Evolutionary conservation across 1,139 yeast genomes (phyloP).

Genomic region (Taphrina communis): DNA sequence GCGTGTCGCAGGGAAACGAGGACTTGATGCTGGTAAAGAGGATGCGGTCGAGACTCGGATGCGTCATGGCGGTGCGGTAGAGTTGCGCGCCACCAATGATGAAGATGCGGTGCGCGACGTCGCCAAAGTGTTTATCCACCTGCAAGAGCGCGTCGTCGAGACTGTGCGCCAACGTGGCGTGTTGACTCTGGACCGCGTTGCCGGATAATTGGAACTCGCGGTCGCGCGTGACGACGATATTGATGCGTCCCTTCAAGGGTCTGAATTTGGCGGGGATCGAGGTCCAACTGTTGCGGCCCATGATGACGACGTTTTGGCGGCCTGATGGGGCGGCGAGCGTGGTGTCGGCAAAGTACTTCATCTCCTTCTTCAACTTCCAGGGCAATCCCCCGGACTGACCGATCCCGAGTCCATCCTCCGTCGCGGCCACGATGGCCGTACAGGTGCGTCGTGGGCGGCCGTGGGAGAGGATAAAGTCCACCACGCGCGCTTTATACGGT

Average conservation of each 20-base stretch:
- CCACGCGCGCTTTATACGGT: slow-evolving; percentile 24
- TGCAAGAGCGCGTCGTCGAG: slow-evolving; percentile 35
- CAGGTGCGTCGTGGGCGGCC: slow-evolving; percentile 40
- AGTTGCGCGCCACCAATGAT: slow-evolving; percentile 94
- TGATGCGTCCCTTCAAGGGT: slow-evolving; percentile 77
- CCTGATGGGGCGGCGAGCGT: slow-evolving; percentile 57
- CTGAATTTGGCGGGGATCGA: slow-evolving; percentile 84
- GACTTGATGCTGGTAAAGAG: slow-evolving; percentile 73
- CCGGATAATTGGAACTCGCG: slow-evolving; percentile 26
- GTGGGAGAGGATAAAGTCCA: slow-evolving; percentile 40
- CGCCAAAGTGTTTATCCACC: slow-evolving; percentile 32
- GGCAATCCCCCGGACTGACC: slow-evolving; percentile 84
- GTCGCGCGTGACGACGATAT: slow-evolving; percentile 67
- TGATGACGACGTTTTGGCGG: slow-evolving; percentile 73
- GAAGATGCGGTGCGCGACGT: slow-evolving; percentile 57
- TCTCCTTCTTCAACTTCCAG: slow-evolving; percentile 84
- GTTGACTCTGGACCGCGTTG: slow-evolving; percentile 26
- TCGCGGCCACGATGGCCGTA: slow-evolving; percentile 72
- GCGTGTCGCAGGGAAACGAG: slow-evolving; percentile 61
- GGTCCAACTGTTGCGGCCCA: slow-evolving; percentile 98
- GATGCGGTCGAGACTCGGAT: slow-evolving; percentile 60
- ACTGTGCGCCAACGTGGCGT: slow-evolving; percentile 21
- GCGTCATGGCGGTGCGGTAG: slow-evolving; percentile 63
- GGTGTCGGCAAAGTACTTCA: slow-evolving; percentile 78
- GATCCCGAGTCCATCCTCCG: slow-evolving; percentile 79